Base-by-base conservation (phyloP, 1,284 basidiomycete species). In the Meripilus lineatus region DNA sequence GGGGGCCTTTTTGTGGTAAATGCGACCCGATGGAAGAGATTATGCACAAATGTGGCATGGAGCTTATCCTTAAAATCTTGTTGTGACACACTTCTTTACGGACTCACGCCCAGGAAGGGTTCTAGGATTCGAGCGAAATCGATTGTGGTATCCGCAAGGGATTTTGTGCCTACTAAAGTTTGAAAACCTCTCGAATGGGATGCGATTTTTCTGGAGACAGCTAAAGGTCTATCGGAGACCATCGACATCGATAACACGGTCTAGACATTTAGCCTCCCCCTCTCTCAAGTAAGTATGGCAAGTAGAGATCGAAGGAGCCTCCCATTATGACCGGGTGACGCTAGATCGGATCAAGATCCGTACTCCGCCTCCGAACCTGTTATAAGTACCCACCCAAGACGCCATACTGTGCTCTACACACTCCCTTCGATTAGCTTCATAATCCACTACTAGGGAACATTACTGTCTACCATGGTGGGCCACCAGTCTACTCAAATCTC, bases 341-440 rank as follows among this genome's bases (percentile, higher is more conserved):
- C 54, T 53, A 67, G 63, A 64, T 65, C 75, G 74, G 77, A 83
- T 83, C 81, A 77, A 81, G 81, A 82, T 84, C 81, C 77, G 77
- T 68, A 72, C 70, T 73, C 74, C 72, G 75, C 73, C 66, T 62
- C 62, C 63, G 63, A 51, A 50, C n/a, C 63, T 59, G 58, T 57
- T 78, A 77, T 79, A 78, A 77, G 70, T 68, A 64, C 63, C 53
- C 38, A 42, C 38, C 33, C 42, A 40, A 47, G 26, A 40, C 51
- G 40, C 42, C 40, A 53, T 52, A 50, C 50, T 56, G 60, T 58
- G 53, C 62, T 58, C 51, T 61, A 62, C 59, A 59, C 53, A 59
- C 63, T 58, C 53, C 57, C 55, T 58, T 58, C 56, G 61, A 65
- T 62, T 55, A 58, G 61, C 59, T 48, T 62, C 51, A 50, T 57